Base-by-base conservation (phyloP, 2,329 filamentous ascomycete species). In the Aspergillus flavus region DNA sequence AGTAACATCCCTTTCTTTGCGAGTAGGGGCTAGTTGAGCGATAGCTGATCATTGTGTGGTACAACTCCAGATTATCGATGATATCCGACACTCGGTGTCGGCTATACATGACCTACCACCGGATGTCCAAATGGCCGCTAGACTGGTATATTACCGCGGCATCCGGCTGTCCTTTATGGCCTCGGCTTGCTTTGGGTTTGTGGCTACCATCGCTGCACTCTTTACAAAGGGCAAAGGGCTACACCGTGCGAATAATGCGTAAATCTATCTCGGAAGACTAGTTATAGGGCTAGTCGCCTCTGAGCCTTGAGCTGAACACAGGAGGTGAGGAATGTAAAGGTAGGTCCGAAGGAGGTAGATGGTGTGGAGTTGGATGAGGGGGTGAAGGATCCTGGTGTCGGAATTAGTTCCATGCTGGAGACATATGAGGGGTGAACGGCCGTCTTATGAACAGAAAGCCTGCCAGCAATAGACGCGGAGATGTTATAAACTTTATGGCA, bases 41-140 rank as follows among this genome's bases (percentile, higher is more conserved):
- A 69, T 69, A 64, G 68, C 72, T 75, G 66, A 74, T 65, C 64
- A 59, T 61, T 41, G 2, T n/a, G 23, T 16, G 46, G 26, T 32
- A 14, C 32, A 53, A 62, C 28, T 41, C 11, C 72, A 89, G 86
- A 75, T 89, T 39, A 86, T 90, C 54, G 82, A 88, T 32, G 81
- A 85, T 60, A 87, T 90, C 59, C 80, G 86, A 12, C 88, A 89
- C 67, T 89, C 87, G 0, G 83, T 89, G 3, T 82, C 84, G 2
- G 82, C 82, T 2, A 80, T 89, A 14, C 78, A 79, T n/a, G 74
- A 80, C 11, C 79, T 89, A 0, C 85, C 86, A 1, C 81, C 82
- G 0, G 85, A 88, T 11, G 72, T 87, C 21, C 86, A 88, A 67
- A 80, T 85, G 26, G 81, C 82, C 30, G 87, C 84, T 2, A 80